phyloP scores from a whole-genome alignment of 129 eudicot species.

The Flaveria bidentis region DNA sequence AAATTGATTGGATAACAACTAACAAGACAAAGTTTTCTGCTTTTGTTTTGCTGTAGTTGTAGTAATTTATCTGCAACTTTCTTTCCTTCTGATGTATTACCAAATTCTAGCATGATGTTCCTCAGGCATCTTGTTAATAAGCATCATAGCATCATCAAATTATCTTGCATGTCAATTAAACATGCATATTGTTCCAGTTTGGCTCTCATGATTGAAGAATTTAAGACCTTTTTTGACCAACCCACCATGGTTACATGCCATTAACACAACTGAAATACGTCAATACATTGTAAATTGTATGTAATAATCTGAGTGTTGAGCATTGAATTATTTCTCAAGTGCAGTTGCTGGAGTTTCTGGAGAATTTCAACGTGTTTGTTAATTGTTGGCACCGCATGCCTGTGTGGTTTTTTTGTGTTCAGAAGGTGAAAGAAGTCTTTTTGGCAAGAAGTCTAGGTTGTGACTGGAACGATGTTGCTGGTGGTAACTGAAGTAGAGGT shows the following conservation, averaged over 20 bases:
- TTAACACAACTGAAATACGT: conserved; percentile 12
- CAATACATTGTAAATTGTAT: no score
- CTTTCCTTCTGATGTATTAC: no score
- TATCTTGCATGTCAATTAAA: not conserved
- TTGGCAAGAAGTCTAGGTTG: not conserved
- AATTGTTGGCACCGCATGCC: no score
- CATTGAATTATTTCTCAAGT: no score
- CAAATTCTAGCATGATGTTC: no score
- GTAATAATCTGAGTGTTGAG: no score
- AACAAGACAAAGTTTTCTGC: conserved; percentile 48
- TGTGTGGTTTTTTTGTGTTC: no score
- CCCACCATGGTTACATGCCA: conserved; percentile 57
- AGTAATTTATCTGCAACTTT: conserved; percentile 39
- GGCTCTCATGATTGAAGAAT: conserved; percentile 22
- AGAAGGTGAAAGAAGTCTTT: not conserved
- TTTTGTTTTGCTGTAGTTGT: conserved; percentile 39
- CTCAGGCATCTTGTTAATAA: no score
- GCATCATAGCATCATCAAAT: no score
- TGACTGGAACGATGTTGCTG: not conserved
- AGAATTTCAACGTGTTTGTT: no score
- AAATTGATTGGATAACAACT: conserved; percentile 45
- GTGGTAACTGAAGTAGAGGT: conserved; percentile 9
- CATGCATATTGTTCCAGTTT: no score
- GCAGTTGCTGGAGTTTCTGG: no score
- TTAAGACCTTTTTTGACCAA: conserved; percentile 47